These are phyloP conservation scores for Nadsonia fulvescens DNA, from an alignment of 805 yeast genomes.

Conservation along the genomic window DNA sequence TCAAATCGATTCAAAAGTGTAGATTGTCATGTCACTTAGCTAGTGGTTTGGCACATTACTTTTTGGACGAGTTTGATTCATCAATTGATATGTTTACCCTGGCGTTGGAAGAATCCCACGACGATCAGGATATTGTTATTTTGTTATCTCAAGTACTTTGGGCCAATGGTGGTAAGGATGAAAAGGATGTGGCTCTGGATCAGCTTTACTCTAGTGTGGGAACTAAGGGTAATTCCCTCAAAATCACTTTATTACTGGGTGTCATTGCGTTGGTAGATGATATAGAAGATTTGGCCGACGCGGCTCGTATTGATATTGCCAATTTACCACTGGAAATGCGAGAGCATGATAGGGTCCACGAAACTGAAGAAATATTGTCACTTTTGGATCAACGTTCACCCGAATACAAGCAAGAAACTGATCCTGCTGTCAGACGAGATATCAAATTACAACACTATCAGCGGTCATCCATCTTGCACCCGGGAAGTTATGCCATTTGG, in stretches of 20 bases:
- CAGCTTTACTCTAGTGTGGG: conserved; percentile 55
- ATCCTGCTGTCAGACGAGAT: too few relatives aligned
- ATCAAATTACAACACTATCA: too few relatives aligned
- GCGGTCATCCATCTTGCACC: conserved; percentile 54
- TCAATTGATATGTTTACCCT: conserved; percentile 51
- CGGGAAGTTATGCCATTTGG: conserved; percentile 57
- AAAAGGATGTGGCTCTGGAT: conserved; percentile 69
- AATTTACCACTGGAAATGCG: conserved; percentile 29
- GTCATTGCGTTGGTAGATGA: conserved; percentile 53
- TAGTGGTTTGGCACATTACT: conserved; percentile 56
- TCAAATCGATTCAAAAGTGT: conserved; percentile 6
- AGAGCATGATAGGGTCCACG: conserved; percentile 30
- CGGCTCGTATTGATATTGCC: conserved; percentile 49
- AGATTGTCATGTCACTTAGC: conserved; percentile 42
- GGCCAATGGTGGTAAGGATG: conserved; percentile 57
- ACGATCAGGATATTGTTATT: conserved; percentile 48
- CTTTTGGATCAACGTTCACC: too few relatives aligned
- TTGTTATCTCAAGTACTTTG: conserved; percentile 64
- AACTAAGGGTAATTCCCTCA: conserved; percentile 43
- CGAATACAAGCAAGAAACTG: conserved; percentile 25
- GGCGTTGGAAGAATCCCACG: conserved; percentile 38
- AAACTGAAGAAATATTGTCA: conserved; percentile 40
- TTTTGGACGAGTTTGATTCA: conserved; percentile 38
- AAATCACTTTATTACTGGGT: conserved; percentile 58
- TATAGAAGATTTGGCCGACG: conserved; percentile 36